These are phyloP conservation scores for Diaporthe vaccinii DNA, from an alignment of 2,329 filamentous ascomycete species.

Conservation along the genomic window DNA sequence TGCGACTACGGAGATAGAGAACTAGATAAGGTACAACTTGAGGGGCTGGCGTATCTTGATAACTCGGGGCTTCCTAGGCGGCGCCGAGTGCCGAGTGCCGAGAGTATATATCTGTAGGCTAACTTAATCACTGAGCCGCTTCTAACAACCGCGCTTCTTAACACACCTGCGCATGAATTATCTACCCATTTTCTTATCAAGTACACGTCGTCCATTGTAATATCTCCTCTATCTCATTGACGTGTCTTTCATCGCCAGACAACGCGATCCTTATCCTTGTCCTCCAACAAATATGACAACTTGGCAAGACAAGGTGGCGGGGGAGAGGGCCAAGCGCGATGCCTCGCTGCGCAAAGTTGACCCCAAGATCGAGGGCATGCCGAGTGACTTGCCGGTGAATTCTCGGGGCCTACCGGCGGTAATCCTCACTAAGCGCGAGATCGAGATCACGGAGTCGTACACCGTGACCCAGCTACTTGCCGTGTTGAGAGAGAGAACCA, in stretches of 20 bases:
- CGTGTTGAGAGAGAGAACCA: conserved; percentile 1
- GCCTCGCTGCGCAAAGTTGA: not conserved
- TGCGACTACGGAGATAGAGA: conserved; percentile 2
- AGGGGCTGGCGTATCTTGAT: not conserved
- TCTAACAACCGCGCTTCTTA: not conserved
- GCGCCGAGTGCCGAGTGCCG: not conserved
- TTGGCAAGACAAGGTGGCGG: conserved; percentile 5
- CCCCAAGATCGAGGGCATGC: conserved; percentile 11
- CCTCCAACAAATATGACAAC: not conserved
- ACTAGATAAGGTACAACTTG: not conserved
- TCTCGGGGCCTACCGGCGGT: not conserved
- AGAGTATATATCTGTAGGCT: not conserved
- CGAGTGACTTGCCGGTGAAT: not conserved
- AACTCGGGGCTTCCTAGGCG: not conserved
- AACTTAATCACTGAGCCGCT: not conserved
- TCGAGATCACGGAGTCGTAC: conserved; percentile 6
- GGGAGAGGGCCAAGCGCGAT: not conserved
- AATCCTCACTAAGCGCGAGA: not conserved
- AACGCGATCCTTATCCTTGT: not conserved
- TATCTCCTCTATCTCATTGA: not conserved
- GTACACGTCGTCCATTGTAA: not conserved
- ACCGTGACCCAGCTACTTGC: conserved; percentile 9
- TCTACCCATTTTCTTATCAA: not conserved
- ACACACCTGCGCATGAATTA: not conserved
- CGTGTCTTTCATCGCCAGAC: not conserved